phyloP scores from a whole-genome alignment of 75 land plant species.

The Picea glauca region DNA sequence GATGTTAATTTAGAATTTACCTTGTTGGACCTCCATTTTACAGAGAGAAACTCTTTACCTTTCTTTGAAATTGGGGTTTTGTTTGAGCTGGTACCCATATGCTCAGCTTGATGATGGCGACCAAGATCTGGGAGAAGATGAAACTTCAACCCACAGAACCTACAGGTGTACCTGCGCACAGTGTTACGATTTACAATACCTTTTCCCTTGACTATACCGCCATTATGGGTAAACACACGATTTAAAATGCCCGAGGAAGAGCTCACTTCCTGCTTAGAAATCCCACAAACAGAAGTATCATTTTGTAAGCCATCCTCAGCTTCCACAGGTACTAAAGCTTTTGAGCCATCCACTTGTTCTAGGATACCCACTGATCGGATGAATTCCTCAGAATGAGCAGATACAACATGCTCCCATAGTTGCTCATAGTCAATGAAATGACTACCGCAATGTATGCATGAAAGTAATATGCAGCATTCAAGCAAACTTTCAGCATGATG shows the following conservation, averaged over 20 bases:
- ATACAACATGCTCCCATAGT: constrained; percentile 81
- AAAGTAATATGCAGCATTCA: constrained; percentile 41
- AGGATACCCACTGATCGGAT: constrained; percentile 24
- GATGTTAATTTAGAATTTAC: constrained; percentile 31
- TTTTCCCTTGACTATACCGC: constrained; percentile 1
- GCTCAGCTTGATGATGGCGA: constrained; percentile 97
- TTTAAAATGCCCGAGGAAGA: neutral
- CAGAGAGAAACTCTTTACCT: constrained; percentile 12
- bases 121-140: constrained; percentile 93
- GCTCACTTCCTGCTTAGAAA: constrained; percentile 1
- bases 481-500: constrained; percentile 52
- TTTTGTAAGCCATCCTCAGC: constrained; percentile 8
- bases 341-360: constrained; percentile 9
- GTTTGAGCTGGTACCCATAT: constrained; percentile 40
- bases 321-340: constrained; percentile 13
- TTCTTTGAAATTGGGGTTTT: constrained; percentile 23
- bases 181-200: constrained; percentile 15
- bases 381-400: constrained; percentile 57
- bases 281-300: neutral
- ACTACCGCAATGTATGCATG: constrained; percentile 73
- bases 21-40: constrained; percentile 10
- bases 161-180: constrained; percentile 55
- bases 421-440: constrained; percentile 64
- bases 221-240: neutral
- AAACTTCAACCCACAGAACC: constrained; percentile 76